Evolutionary conservation across 2,329 filamentous ascomycete species (phyloP).

Genomic region (Paraphoma chrysanthemicola): DNA sequence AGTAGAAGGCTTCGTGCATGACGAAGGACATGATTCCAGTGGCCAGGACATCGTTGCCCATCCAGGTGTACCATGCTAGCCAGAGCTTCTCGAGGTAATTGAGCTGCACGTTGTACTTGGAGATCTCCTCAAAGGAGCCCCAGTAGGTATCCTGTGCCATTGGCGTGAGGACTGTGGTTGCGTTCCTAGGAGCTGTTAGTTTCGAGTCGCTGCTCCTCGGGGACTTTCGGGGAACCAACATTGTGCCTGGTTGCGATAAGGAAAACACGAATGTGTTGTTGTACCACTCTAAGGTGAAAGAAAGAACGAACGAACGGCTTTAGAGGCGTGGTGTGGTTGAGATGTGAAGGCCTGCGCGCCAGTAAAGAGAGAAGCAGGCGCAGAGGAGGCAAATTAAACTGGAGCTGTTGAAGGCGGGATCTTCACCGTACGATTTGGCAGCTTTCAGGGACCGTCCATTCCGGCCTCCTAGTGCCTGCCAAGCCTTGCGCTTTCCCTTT

Average conservation of each 20-base stretch:
- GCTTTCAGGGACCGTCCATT: constrained; percentile 28
- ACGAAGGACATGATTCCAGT: constrained; percentile 97
- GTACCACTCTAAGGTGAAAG: neutral
- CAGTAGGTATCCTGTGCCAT: constrained; percentile 65
- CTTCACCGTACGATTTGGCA: constrained; percentile 36
- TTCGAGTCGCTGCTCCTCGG: constrained; percentile 13
- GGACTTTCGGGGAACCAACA: constrained; percentile 25
- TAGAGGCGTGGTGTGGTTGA: constrained; percentile 11
- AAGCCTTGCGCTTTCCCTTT: constrained; percentile 9
- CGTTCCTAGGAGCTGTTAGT: constrained; percentile 44
- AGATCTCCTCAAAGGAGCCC: constrained; percentile 70
- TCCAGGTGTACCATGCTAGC: constrained; percentile 96
- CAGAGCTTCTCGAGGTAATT: constrained; percentile 88
- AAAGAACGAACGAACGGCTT: constrained; percentile 22
- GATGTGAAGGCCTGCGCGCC: constrained; percentile 10
- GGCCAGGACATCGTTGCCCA: constrained; percentile 96
- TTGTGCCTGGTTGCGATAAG: constrained; percentile 25
- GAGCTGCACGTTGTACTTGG: constrained; percentile 80
- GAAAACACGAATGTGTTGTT: constrained; percentile 1
- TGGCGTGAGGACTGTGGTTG: constrained; percentile 41
- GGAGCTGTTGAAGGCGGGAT: constrained; percentile 33
- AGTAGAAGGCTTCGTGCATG: constrained; percentile 95
- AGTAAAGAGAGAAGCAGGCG: constrained; percentile 24
- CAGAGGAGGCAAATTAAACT: constrained; percentile 40
- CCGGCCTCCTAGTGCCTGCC: constrained; percentile 26